Base-by-base conservation (phyloP, 2,329 filamentous ascomycete species). In the Cercospora zeae-maydis region DNA sequence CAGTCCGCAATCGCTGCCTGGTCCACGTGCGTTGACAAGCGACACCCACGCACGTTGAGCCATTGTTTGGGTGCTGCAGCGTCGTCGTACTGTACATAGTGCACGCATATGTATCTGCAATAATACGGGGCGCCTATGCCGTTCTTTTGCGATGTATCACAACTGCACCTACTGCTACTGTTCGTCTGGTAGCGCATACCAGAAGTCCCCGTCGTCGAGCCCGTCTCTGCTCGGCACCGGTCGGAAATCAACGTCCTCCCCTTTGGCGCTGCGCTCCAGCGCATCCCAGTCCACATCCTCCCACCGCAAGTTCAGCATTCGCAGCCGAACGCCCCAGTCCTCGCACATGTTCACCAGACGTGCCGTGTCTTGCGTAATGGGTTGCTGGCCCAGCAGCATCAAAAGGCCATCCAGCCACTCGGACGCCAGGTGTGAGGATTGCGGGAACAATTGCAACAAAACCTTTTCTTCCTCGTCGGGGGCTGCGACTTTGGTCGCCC, bases 341-440 rank as follows among this genome's bases (percentile, higher is more conserved):
- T 88, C 87, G 63, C 98, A 90, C 71, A 97, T 80, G 60, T 88
- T 87, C 59, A 97, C 88, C 65, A 98, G 80, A 76, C 95, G 96
- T 74, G 89, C 93, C 36, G 95, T 98, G 78, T 98, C 93, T 2
- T 92, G 86, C n/a, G 95, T 99, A 74, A 99, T 97, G 19, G 95
- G 95, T 63, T 93, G 87, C 77, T 99, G 95, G 73, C 96, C 92
- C 24, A 99, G 83, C 59, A 99, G 82, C 92, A 99, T 96, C 61
- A 98, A 83, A 67, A 99, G 79, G 0, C 95, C 95, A 75, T 99
- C 95, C 4, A 99, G 83, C 95, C 95, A 99, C 78, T 99, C 95
- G 0, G 92, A 96, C 9, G 95, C 95, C 53, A 95, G 80, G 67
- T 87, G 91, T 74, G 95, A 89, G 63, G 87, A 90, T 63, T 87